phyloP scores from a whole-genome alignment of 148 eudicot species.

The Suaeda aralocaspica region DNA sequence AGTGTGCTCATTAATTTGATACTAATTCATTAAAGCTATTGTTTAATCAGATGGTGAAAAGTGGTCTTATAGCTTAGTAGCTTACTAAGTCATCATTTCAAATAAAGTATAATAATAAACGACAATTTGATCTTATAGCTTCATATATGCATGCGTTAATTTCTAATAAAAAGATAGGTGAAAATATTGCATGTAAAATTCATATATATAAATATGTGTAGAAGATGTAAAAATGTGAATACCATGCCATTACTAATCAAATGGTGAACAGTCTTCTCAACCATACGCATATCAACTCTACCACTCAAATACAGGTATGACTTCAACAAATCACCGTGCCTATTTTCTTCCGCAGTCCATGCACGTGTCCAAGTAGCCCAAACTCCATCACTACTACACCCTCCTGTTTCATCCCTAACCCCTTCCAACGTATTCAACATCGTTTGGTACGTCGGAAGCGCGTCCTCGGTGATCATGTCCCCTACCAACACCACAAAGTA shows the following conservation, averaged over 20 bases:
- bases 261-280: slow-evolving; percentile 54
- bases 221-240: too few relatives aligned
- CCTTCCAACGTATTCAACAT: slow-evolving; percentile 56
- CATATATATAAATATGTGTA: too few relatives aligned
- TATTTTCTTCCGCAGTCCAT: slow-evolving; percentile 67
- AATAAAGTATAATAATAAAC: too few relatives aligned
- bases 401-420: slow-evolving; percentile 56
- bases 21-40: too few relatives aligned
- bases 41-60: too few relatives aligned
- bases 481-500: slow-evolving; percentile 57
- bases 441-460: slow-evolving; percentile 67
- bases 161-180: too few relatives aligned
- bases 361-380: slow-evolving; percentile 63
- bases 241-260: slow-evolving; percentile 60
- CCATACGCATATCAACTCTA: slow-evolving; percentile 52
- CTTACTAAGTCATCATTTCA: too few relatives aligned
- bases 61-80: too few relatives aligned
- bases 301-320: slow-evolving; percentile 53
- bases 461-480: slow-evolving; percentile 72
- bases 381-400: slow-evolving; percentile 23
- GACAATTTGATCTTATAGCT: too few relatives aligned
- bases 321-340: slow-evolving; percentile 60
- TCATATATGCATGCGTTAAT: too few relatives aligned
- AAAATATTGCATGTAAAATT: too few relatives aligned
- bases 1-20: too few relatives aligned